These are phyloP conservation scores for Exsudoporus floridanus DNA, from an alignment of 1,284 basidiomycete species.

Conservation along the genomic window DNA sequence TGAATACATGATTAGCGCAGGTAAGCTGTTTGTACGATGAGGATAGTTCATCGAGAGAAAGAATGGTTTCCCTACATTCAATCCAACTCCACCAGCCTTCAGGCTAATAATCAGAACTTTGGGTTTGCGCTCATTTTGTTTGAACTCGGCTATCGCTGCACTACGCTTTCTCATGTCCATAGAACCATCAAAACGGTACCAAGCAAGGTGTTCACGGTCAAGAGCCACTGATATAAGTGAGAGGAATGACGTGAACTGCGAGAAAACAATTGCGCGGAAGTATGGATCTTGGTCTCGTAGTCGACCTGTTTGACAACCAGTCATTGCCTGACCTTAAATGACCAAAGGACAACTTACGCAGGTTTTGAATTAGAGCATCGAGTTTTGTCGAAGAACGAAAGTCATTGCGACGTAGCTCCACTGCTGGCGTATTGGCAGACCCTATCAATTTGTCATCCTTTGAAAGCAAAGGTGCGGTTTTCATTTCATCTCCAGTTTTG, in stretches of 20 bases:
- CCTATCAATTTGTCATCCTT: background rate
- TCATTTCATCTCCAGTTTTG: conserved; percentile 25
- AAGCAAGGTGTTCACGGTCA: conserved; percentile 70
- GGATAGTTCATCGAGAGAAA: background rate
- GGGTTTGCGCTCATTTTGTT: conserved; percentile 60
- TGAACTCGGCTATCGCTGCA: conserved; percentile 75
- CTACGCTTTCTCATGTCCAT: conserved; percentile 88
- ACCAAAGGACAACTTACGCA: conserved; percentile 46
- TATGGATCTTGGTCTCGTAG: conserved; percentile 70
- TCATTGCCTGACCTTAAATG: background rate
- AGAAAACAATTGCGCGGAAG: conserved; percentile 87
- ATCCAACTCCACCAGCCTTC: conserved; percentile 92
- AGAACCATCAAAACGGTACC: conserved; percentile 89
- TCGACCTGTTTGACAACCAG: conserved; percentile 42
- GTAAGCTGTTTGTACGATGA: conserved; percentile 52
- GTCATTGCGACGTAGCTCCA: conserved; percentile 74
- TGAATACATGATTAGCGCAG: conserved; percentile 81
- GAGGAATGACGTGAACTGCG: conserved; percentile 82
- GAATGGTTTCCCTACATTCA: conserved; percentile 58
- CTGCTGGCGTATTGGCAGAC: conserved; percentile 38
- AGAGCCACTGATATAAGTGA: conserved; percentile 80
- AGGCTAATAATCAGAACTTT: conserved; percentile 86
- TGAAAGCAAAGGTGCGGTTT: background rate
- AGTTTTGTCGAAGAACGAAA: conserved; percentile 88
- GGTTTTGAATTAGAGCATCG: conserved; percentile 67